phyloP scores from a whole-genome alignment of 805 yeast species.

The Wickerhamomyces bovis region DNA sequence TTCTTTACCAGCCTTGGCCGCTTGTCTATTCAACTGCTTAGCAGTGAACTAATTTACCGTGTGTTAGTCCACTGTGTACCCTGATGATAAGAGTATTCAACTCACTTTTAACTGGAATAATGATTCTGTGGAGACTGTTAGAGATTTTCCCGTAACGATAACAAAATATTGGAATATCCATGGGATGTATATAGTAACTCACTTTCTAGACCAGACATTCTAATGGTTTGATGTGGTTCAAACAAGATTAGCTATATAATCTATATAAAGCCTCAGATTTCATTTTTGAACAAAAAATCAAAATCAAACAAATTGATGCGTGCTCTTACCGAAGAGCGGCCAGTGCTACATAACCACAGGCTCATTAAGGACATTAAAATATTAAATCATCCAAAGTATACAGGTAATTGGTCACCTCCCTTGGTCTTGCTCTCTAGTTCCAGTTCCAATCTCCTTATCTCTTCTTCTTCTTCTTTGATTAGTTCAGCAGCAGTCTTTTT shows the following conservation, averaged over 20 bases:
- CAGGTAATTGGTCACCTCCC: background rate
- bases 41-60: conserved; percentile 65
- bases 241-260: too few relatives aligned
- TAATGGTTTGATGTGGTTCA: too few relatives aligned
- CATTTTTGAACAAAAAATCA: too few relatives aligned
- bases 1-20: conserved; percentile 85
- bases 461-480: conserved; percentile 40
- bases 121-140: conserved; percentile 36
- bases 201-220: conserved; percentile 34
- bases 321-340: background rate
- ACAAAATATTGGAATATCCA: background rate
- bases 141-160: conserved; percentile 3
- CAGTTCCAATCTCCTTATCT: conserved; percentile 36
- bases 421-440: conserved; percentile 22
- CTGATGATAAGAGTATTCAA: background rate
- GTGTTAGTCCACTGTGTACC: conserved; percentile 8
- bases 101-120: conserved; percentile 54
- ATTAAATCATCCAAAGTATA: background rate
- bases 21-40: conserved; percentile 85
- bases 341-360: background rate
- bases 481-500: conserved; percentile 32
- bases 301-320: background rate
- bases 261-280: too few relatives aligned
- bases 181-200: conserved; percentile 8
- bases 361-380: background rate